Percentiles rank a stretch among this genome's conserved stretches.
phyloP scores from a whole-genome alignment of 2,329 filamentous ascomycete genomes.

The Sporothrix mexicana region DNA sequence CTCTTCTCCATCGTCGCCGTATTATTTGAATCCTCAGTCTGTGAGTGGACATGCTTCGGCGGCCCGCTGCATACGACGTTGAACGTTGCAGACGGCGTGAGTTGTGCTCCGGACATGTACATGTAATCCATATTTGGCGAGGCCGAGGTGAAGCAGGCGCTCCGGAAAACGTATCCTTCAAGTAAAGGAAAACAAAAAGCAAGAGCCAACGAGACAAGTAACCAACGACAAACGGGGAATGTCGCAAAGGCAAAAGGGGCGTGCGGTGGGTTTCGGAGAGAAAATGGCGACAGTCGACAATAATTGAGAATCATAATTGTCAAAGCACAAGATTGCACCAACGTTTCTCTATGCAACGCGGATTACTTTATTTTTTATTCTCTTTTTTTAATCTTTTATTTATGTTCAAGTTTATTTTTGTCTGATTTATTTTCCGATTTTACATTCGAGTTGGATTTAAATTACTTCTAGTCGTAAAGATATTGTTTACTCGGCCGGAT shows the following conservation, averaged over 20 bases:
- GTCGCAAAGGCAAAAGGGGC: background rate
- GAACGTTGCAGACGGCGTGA: background rate
- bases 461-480: background rate
- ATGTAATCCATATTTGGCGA: background rate
- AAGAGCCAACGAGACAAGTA: background rate
- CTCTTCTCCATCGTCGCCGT: no score
- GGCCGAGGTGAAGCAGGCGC: background rate
- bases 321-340: slow-evolving; percentile 1
- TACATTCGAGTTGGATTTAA: no score
- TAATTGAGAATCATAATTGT: background rate
- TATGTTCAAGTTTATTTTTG: background rate
- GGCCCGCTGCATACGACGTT: slow-evolving; percentile 8
- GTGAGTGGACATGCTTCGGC: background rate
- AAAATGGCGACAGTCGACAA: background rate
- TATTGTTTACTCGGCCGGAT: background rate
- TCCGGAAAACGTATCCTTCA: background rate
- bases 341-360: slow-evolving; percentile 4
- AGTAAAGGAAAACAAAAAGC: background rate
- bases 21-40: no score
- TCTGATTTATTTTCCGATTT: background rate
- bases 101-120: no score
- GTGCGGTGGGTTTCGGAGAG: slow-evolving; percentile 1
- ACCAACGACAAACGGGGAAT: no score
- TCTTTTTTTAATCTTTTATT: background rate
- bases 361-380: background rate